A percentile compares a stretch with the other conserved stretches of the same genome.
These are phyloP conservation scores for Saturnispora saitoi DNA, from an alignment of 805 yeast species.

Conservation along the genomic window DNA sequence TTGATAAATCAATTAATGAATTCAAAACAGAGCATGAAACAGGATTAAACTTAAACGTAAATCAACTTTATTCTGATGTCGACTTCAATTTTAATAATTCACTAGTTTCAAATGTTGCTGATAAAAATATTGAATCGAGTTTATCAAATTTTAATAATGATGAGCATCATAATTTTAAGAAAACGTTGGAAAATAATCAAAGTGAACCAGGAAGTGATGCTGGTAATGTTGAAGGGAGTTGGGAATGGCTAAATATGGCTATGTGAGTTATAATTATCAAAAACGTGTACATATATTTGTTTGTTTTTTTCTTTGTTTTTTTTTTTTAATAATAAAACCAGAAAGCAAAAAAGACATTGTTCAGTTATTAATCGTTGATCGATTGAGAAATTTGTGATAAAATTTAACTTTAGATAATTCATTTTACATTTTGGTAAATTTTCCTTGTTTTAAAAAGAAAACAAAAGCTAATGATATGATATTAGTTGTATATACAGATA, in stretches of 20 bases:
- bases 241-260: constrained; percentile 9
- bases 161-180: too few relatives aligned
- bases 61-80: constrained; percentile 1
- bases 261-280: not conserved
- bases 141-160: not conserved
- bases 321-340: not conserved
- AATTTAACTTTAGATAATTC: not conserved
- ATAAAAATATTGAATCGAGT: not conserved
- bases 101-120: not conserved
- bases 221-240: not conserved
- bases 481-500: not conserved
- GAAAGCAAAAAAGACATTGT: not conserved
- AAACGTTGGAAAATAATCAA: not conserved
- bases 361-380: constrained; percentile 3
- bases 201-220: not conserved
- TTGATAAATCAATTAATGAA: not conserved
- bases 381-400: not conserved
- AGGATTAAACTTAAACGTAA: not conserved
- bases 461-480: not conserved
- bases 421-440: not conserved
- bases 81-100: constrained; percentile 6
- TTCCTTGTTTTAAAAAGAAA: not conserved
- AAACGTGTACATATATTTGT: not conserved
- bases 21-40: not conserved
- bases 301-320: not conserved